phyloP scores from a whole-genome alignment of 208 protist species.

The Trypanosoma grayi region DNA sequence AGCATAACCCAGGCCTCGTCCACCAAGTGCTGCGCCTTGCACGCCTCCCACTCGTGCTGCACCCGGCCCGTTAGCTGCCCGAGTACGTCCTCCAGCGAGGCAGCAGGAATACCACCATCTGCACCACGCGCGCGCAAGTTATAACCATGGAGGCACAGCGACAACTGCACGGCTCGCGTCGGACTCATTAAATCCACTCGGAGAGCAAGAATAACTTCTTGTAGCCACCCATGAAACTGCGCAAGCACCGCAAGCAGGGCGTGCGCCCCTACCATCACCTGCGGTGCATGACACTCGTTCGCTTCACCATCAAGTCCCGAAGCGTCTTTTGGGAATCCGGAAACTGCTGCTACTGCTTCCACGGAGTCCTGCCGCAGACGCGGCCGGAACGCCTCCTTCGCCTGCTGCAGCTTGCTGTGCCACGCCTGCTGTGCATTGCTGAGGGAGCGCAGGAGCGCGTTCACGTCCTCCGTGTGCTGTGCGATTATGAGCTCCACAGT shows the following conservation, averaged over 20 bases:
- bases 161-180: constrained; percentile 31
- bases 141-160: constrained; percentile 2
- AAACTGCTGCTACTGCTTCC: not conserved
- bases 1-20: constrained; percentile 49
- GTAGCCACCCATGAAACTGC: constrained; percentile 55
- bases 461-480: constrained; percentile 54
- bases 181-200: constrained; percentile 29
- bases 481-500: constrained; percentile 45
- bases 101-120: not conserved
- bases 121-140: not conserved
- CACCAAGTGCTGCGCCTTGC: constrained; percentile 35
- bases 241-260: constrained; percentile 41
- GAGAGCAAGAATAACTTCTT: constrained; percentile 51
- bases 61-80: constrained; percentile 5
- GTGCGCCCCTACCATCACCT: constrained; percentile 27
- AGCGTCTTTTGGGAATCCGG: not conserved
- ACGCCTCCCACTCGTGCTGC: constrained; percentile 25
- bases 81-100: constrained; percentile 16
- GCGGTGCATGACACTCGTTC: not conserved
- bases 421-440: constrained; percentile 46
- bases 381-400: constrained; percentile 17
- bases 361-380: not conserved
- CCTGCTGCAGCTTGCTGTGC: constrained; percentile 36
- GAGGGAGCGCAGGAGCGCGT: constrained; percentile 39
- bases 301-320: not conserved